These are phyloP conservation scores for Camelina sativa DNA, from an alignment of 345 rosid species.

Conservation along the genomic window DNA sequence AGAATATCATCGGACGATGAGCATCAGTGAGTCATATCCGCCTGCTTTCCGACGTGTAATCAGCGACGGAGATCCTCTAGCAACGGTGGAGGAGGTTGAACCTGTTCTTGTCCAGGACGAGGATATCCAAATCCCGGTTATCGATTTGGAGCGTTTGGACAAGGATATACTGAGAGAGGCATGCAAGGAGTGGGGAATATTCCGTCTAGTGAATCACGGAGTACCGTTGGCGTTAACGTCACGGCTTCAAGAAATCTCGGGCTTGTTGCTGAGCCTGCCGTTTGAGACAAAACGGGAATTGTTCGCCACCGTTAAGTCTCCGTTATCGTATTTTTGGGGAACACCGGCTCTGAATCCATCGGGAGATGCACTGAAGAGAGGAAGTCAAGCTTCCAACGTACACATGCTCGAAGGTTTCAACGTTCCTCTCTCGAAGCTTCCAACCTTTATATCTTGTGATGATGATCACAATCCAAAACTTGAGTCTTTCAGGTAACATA, in stretches of 20 bases:
- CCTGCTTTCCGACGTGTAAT: constrained; percentile 47
- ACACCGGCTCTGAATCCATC: constrained; percentile 67
- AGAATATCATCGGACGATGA: constrained; percentile 34
- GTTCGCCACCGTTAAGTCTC: constrained; percentile 45
- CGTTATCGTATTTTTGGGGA: constrained; percentile 80
- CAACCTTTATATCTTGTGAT: constrained; percentile 16
- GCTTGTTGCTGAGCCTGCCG: constrained; percentile 52
- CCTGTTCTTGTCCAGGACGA: constrained; percentile 33
- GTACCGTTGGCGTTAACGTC: constrained; percentile 52
- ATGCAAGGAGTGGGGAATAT: constrained; percentile 69
- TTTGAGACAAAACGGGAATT: constrained; percentile 48
- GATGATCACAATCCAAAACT: constrained; percentile 31
- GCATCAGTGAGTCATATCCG: constrained; percentile 54
- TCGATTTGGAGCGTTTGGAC: constrained; percentile 57
- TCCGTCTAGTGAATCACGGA: constrained; percentile 74
- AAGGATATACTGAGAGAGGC: constrained; percentile 53
- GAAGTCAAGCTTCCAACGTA: constrained; percentile 38
- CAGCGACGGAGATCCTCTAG: constrained; percentile 4
- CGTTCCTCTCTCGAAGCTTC: constrained; percentile 52
- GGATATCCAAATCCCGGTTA: constrained; percentile 53
- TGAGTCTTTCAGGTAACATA: constrained; percentile 64
- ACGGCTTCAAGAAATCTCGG: constrained; percentile 51
- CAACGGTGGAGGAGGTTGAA: constrained; percentile 26
- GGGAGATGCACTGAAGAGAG: constrained; percentile 55
- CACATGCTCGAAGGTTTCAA: constrained; percentile 74